Evolutionary conservation across 2,329 filamentous ascomycete species (phyloP), one percentile per base, ranked within the genome.

Genomic region (Tympanopsis confertula): DNA sequence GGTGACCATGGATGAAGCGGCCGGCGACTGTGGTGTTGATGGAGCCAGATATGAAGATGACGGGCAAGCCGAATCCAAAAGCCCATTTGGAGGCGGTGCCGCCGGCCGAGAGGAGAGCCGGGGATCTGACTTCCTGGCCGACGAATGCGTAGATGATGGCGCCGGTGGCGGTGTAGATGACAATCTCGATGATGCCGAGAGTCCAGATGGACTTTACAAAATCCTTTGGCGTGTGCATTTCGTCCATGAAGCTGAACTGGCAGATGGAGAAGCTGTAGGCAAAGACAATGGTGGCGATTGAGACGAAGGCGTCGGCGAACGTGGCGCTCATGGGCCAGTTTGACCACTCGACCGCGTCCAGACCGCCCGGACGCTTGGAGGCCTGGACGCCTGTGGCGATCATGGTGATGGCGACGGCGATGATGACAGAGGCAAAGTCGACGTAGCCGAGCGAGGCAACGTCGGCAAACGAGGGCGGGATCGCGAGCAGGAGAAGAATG

Each of bases 1-100:
- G 39, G 14, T 47, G 47, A 7, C 44, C 45, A 35, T 52, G 46
- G n/a, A 51, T 46, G 20, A 49, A 50, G 13, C 45, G 44, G 7
- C 41, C 43, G 3, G 68, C 69, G 14, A 79, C 67, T 26, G 70
- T 66, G 13, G 66, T 69, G 47, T 76, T 71, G 43, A 80, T 72
- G 4, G 77, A 71, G 29, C 74, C 76, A 0, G 74, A 70, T 37
- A 80, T 68, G 39, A 79, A 57, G 43, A 80, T 79, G 3, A 72
- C 78, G 1, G 74, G 74, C 1, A 73, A 56, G 0, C 74, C 75
- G 42, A 79, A 56, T 13, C 71, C 74, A 45, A 71, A 80, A 1
- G 73, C 71, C 4, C 79, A 55, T 41, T 77, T 77, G 5, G 64
- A 60, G 12, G 78, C 51, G 0, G 66, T 41, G 0, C 56, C 56